phyloP scores from a whole-genome alignment of 2,329 filamentous ascomycete genomes.

The Huntiella bhutanensis region DNA sequence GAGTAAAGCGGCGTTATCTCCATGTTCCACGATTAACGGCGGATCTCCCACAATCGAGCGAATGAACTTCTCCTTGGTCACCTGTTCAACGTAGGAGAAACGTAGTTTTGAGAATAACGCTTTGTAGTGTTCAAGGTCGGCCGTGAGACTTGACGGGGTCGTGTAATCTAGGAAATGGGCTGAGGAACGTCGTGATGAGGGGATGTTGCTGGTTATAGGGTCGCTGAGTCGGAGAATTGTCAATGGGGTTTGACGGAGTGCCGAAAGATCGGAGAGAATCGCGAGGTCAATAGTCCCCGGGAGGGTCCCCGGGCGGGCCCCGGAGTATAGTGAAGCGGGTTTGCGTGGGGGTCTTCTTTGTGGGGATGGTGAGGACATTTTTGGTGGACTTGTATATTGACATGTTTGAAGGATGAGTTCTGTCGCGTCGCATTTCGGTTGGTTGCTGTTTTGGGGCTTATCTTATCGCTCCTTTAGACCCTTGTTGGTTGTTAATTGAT shows the following conservation, averaged over 20 bases:
- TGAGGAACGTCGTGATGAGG: conserved; percentile 42
- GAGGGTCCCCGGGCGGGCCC: too few relatives aligned
- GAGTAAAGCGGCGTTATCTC: conserved; percentile 67
- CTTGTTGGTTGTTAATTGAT: too few relatives aligned
- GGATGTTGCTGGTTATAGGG: conserved; percentile 40
- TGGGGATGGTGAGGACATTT: conserved; percentile 3
- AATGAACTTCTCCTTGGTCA: conserved; percentile 96
- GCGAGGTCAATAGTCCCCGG: conserved; percentile 18
- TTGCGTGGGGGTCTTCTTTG: conserved; percentile 2
- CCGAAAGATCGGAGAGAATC: conserved; percentile 29
- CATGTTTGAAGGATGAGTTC: not conserved
- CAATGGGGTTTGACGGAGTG: conserved; percentile 39
- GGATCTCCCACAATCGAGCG: conserved; percentile 81
- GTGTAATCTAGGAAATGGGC: conserved; percentile 47
- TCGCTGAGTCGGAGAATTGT: conserved; percentile 63
- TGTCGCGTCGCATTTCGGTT: not conserved
- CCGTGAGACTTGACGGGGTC: conserved; percentile 58
- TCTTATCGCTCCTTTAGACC: not conserved
- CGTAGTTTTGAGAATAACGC: conserved; percentile 91
- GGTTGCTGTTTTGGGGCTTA: not conserved
- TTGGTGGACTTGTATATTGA: too few relatives aligned
- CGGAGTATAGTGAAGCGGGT: not conserved
- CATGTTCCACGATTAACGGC: conserved; percentile 62
- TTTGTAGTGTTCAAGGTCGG: conserved; percentile 77
- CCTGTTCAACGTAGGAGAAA: conserved; percentile 95